phyloP scores from a whole-genome alignment of 2,329 filamentous ascomycete species.

The Aspergillus pseudoviridinutans region DNA sequence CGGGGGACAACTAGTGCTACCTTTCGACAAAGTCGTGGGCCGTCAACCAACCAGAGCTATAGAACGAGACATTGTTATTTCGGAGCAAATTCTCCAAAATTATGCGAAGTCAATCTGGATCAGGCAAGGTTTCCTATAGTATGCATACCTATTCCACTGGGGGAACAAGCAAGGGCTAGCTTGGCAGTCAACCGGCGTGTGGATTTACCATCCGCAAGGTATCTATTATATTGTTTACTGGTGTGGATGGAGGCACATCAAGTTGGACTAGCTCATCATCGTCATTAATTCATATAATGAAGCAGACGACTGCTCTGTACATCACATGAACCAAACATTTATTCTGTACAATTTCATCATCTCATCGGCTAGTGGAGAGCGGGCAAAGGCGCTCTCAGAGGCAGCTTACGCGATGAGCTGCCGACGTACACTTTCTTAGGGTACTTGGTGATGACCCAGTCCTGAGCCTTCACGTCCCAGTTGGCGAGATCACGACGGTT shows the following conservation, averaged over 20 bases:
- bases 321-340: constrained; percentile 1
- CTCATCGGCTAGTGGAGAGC: constrained; percentile 16
- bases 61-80: constrained; percentile 26
- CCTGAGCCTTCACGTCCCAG: constrained; percentile 75
- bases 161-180: background rate
- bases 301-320: constrained; percentile 6
- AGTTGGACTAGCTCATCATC: background rate
- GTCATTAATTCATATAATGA: background rate
- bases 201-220: background rate
- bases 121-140: background rate
- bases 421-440: constrained; percentile 60
- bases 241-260: no score
- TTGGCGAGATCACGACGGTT: constrained; percentile 80
- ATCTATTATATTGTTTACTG: no score
- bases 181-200: background rate
- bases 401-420: constrained; percentile 55
- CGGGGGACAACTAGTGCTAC: constrained; percentile 5
- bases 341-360: background rate
- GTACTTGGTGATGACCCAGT: constrained; percentile 68
- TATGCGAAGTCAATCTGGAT: background rate
- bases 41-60: constrained; percentile 23
- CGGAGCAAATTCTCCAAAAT: background rate
- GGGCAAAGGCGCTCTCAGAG: constrained; percentile 41
- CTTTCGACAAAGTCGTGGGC: constrained; percentile 8
- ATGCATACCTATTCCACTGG: background rate